Evolutionary conservation across 768 basidiomycete genomes (phyloP).

Genomic region (Podaxis sp.): DNA sequence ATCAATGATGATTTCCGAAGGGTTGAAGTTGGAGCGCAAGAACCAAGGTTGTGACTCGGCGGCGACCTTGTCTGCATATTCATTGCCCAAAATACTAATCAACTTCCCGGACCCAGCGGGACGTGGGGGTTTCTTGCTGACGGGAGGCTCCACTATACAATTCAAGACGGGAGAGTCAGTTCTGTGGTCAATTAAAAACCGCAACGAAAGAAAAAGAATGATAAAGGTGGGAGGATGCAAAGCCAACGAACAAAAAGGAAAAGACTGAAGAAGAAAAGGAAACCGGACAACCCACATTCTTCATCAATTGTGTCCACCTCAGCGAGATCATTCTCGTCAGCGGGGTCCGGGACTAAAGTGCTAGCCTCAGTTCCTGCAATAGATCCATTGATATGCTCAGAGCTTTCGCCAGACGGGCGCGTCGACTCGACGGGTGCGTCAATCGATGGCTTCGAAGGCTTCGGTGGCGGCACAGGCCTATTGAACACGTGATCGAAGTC

Average conservation of each 20-base stretch:
- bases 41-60: conserved; percentile 72
- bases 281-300: conserved; percentile 31
- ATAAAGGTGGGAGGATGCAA: too few relatives aligned
- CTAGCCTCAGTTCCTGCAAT: conserved; percentile 23
- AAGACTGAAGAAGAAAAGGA: neutral
- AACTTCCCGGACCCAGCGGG: conserved; percentile 55
- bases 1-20: conserved; percentile 72
- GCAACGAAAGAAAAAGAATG: neutral
- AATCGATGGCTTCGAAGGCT: conserved; percentile 20
- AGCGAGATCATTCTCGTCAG: conserved; percentile 20
- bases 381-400: conserved; percentile 15
- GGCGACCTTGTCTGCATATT: conserved; percentile 42
- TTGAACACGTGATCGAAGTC: conserved; percentile 55
- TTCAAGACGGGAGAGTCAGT: neutral
- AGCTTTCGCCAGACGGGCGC: conserved; percentile 24
- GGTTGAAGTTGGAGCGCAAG: conserved; percentile 75
- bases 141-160: neutral
- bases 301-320: conserved; percentile 33
- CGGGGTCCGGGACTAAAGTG: conserved; percentile 24
- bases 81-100: conserved; percentile 53
- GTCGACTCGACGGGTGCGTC: conserved; percentile 28
- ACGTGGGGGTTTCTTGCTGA: conserved; percentile 19
- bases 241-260: neutral
- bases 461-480: conserved; percentile 33
- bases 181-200: neutral